Evolutionary conservation across 2,329 filamentous ascomycete genomes (phyloP), one percentile per base, ranked within the genome.

Genomic region (Monosporascus ibericus): DNA sequence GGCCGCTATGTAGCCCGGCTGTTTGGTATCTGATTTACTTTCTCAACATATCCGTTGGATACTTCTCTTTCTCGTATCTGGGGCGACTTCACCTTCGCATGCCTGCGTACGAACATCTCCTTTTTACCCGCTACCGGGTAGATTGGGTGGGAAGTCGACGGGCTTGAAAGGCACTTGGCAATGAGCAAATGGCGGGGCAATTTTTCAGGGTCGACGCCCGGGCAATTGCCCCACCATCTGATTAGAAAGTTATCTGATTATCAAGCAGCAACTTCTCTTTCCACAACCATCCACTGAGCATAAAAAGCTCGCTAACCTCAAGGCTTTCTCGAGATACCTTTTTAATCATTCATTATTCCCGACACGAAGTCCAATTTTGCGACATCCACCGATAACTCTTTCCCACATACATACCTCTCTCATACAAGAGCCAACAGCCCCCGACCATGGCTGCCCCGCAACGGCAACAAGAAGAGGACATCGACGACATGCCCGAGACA

Each of bases 401-500:
- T 36, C 24, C 11, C 9, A 34, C 30, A 34, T 34, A 34, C 11
- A 14, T 34, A 34, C 5, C 9, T 34, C 9, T 34, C 27, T 5
- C 27, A 30, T 1, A 30, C 9, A 30, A 30, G 27, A 30, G n/a
- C 9, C 27, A 11, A 30, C 27, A 30, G 9, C 27, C 8, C 8
- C 8, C 8, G 62, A 56, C 48, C 52, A 68, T 68, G 66, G 64
- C 66, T 55, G 62, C 62, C 58, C 68, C 70, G 56, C 68, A 73
- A 51, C 65, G 42, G 42, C 42, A 25, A 25, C 24, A 30, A 18
- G 42, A 70, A 52, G 60, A 74, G 58, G 71, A 73, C 49, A 66
- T 63, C 44, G 77, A 83, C 52, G 81, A 85, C 56, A 80, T 83
- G 50, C 82, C 86, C 61, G 85, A 84, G 59, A 85, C 92, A 72